These are phyloP conservation scores for Lentinula lateritia DNA, from an alignment of 768 basidiomycete species.

Conservation along the genomic window DNA sequence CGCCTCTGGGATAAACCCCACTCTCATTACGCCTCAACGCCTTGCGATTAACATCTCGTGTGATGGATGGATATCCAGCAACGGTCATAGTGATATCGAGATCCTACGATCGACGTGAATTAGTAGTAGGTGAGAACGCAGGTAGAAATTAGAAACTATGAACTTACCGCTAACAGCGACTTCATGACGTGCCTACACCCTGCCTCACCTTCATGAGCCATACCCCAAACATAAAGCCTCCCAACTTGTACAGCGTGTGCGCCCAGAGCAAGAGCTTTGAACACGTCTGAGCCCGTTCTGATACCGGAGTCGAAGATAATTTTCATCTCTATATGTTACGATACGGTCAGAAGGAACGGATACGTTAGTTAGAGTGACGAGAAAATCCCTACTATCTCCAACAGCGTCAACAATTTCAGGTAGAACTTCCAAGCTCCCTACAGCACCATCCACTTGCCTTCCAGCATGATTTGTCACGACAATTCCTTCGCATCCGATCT, in stretches of 20 bases:
- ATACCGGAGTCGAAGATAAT: conserved; percentile 53
- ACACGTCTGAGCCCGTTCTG: conserved; percentile 44
- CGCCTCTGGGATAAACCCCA: conserved; percentile 3
- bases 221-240: conserved; percentile 44
- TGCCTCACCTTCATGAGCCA: conserved; percentile 44
- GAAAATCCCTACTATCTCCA: conserved; percentile 33
- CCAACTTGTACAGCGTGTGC: conserved; percentile 49
- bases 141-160: neutral
- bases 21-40: conserved; percentile 1
- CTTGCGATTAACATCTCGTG: conserved; percentile 14
- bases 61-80: conserved; percentile 30
- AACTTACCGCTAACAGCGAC: conserved; percentile 37
- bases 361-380: neutral
- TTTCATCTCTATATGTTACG: conserved; percentile 30
- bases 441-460: conserved; percentile 51
- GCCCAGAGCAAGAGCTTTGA: conserved; percentile 53
- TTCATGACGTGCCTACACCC: conserved; percentile 53
- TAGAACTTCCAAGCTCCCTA: conserved; percentile 43
- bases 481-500: conserved; percentile 45
- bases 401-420: conserved; percentile 48
- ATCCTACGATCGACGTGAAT: conserved; percentile 16
- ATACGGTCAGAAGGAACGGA: neutral
- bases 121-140: no score
- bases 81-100: conserved; percentile 41
- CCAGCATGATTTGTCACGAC: conserved; percentile 56